A percentile compares a stretch with the other conserved stretches of the same genome.
phyloP scores from a whole-genome alignment of 192 early-diverging fungal genomes.

The Coemansia sp. region DNA sequence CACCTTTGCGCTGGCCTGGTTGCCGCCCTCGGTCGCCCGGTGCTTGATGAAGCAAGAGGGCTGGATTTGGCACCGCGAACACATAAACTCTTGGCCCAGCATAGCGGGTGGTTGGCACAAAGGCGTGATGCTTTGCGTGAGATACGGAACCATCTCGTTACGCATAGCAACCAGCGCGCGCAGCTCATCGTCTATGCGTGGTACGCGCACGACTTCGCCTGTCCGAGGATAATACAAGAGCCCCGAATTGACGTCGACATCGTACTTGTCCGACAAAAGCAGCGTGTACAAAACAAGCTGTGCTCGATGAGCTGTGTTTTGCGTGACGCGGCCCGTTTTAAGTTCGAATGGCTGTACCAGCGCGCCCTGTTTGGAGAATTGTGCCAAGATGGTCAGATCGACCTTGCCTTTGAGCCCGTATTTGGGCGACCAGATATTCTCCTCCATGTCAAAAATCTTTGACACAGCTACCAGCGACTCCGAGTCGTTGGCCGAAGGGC shows the following conservation, averaged over 20 bases:
- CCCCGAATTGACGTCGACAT: constrained; percentile 67
- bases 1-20: constrained; percentile 59
- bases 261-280: constrained; percentile 84
- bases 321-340: constrained; percentile 76
- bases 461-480: constrained; percentile 57
- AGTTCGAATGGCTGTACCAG: constrained; percentile 84
- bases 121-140: constrained; percentile 24
- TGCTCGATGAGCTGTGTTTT: constrained; percentile 70
- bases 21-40: constrained; percentile 72
- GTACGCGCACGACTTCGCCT: constrained; percentile 67
- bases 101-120: constrained; percentile 67
- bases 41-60: constrained; percentile 75
- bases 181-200: constrained; percentile 66
- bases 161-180: constrained; percentile 71
- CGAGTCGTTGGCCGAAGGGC: not conserved
- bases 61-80: constrained; percentile 68
- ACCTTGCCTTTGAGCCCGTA: constrained; percentile 94
- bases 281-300: constrained; percentile 88
- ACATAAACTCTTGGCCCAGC: constrained; percentile 63
- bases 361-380: constrained; percentile 23
- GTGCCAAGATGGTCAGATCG: constrained; percentile 66
- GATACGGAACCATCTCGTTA: constrained; percentile 71
- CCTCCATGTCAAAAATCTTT: constrained; percentile 86
- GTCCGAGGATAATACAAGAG: constrained; percentile 79
- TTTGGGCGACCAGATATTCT: constrained; percentile 88